Conservation (phyloP, 2,329 filamentous ascomycete species). For the Septoria petroselini region DNA sequence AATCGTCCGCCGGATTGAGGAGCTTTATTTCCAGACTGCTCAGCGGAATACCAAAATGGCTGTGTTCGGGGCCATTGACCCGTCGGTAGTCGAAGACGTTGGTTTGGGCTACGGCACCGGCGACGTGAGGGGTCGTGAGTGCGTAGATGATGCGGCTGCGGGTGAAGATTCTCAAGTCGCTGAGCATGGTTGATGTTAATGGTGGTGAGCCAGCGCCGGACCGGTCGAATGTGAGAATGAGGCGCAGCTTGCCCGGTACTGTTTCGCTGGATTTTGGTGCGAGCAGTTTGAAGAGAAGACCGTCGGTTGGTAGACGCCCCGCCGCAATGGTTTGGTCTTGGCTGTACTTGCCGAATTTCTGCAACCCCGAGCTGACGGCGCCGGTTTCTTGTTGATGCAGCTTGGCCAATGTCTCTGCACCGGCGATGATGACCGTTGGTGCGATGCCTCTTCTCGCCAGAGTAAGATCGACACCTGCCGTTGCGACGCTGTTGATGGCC, state of each 20-base stretch:
- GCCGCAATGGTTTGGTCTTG: slow-evolving; percentile 67
- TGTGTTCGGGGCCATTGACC: slow-evolving; percentile 45
- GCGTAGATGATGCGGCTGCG: slow-evolving; percentile 81
- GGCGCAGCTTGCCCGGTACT: slow-evolving; percentile 69
- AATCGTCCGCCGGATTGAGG: slow-evolving; percentile 32
- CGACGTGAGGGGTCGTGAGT: slow-evolving; percentile 75
- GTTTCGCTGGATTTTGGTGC: slow-evolving; percentile 55
- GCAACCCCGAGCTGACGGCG: slow-evolving; percentile 54
- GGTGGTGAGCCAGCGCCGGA: slow-evolving; percentile 59
- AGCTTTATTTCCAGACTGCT: slow-evolving; percentile 72
- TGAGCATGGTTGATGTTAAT: slow-evolving; percentile 67
- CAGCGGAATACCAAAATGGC: slow-evolving; percentile 79
- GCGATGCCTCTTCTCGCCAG: slow-evolving; percentile 70
- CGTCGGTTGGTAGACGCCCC: slow-evolving; percentile 70
- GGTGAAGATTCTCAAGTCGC: slow-evolving; percentile 77
- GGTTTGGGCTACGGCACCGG: slow-evolving; percentile 84
- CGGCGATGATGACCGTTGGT: slow-evolving; percentile 78
- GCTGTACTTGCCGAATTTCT: slow-evolving; percentile 66
- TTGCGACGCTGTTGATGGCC: slow-evolving; percentile 83
- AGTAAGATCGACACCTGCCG: slow-evolving; percentile 65
- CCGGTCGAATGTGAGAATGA: slow-evolving; percentile 76
- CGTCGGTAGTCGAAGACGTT: slow-evolving; percentile 80
- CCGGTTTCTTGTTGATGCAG: slow-evolving; percentile 63
- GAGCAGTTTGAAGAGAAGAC: slow-evolving; percentile 61
- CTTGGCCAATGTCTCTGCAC: slow-evolving; percentile 67